Percentiles rank a stretch among this genome's conserved stretches.
These are phyloP conservation scores for Didymella arachidicola DNA, from an alignment of 2,329 filamentous ascomycete genomes.

Conservation along the genomic window DNA sequence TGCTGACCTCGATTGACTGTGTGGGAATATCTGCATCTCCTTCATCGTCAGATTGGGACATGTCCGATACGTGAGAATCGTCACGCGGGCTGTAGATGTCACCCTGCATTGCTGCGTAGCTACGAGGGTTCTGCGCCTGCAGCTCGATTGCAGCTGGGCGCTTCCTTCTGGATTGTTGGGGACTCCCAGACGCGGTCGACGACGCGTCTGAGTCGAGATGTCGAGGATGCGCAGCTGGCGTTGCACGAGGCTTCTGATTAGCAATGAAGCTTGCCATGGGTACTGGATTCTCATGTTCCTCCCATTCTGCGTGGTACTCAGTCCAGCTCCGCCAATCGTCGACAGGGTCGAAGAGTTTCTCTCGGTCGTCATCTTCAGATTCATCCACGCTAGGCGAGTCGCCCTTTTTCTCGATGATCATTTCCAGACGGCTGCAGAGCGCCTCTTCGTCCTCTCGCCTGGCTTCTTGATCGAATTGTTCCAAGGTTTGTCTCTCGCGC, in stretches of 20 bases:
- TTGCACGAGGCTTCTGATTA: constrained; percentile 26
- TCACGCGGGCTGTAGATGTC: constrained; percentile 5
- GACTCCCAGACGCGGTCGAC: constrained; percentile 1
- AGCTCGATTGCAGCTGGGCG: constrained; percentile 26
- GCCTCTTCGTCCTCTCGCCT: constrained; percentile 56
- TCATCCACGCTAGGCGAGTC: constrained; percentile 31
- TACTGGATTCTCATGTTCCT: constrained; percentile 42
- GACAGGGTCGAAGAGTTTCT: constrained; percentile 47
- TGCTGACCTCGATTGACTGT: constrained; percentile 14
- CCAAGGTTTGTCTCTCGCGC: constrained; percentile 28
- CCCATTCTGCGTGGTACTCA: constrained; percentile 61
- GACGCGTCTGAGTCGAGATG: constrained; percentile 9
- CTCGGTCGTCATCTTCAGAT: constrained; percentile 28
- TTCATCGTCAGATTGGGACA: constrained; percentile 8
- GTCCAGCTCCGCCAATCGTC: constrained; percentile 59
- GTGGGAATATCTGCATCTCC: constrained; percentile 12
- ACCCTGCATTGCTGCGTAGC: constrained; percentile 37
- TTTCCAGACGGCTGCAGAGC: constrained; percentile 56
- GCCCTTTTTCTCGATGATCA: constrained; percentile 29
- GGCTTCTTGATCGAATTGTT: constrained; percentile 57
- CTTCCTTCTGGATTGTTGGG: constrained; percentile 3
- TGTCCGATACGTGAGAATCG: not conserved
- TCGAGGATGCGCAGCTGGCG: not conserved
- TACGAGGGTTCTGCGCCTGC: constrained; percentile 27
- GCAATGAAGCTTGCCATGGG: constrained; percentile 26